Evolutionary conservation across 2,329 filamentous ascomycete genomes (phyloP).

Genomic region (Trichoderma lentiforme): DNA sequence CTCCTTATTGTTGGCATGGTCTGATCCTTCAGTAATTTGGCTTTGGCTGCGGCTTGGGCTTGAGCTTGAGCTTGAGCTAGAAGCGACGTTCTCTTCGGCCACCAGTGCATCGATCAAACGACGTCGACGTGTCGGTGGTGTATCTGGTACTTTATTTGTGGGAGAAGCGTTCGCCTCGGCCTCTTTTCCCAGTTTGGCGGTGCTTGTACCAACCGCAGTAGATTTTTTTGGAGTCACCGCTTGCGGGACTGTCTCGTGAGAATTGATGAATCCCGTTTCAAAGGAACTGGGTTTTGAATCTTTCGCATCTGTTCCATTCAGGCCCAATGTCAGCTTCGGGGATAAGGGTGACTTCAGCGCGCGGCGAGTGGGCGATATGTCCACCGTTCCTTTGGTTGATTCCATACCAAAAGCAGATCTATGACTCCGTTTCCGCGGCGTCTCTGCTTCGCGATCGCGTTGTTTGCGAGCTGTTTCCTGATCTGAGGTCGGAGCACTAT

Average conservation of each 20-base stretch:
- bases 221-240: background rate
- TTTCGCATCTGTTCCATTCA: background rate
- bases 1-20: background rate
- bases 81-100: background rate
- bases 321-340: background rate
- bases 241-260: background rate
- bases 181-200: background rate
- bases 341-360: background rate
- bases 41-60: background rate
- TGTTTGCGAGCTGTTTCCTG: background rate
- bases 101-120: slow-evolving; percentile 19
- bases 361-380: background rate
- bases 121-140: slow-evolving; percentile 6
- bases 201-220: too few species aligned
- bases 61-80: background rate
- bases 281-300: background rate
- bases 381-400: background rate
- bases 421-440: background rate
- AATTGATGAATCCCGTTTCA: background rate
- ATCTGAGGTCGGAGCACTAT: background rate
- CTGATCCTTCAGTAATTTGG: background rate
- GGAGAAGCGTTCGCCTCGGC: background rate
- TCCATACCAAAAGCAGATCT: slow-evolving; percentile 7
- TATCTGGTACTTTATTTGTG: background rate
- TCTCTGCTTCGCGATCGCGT: background rate